These are phyloP conservation scores for Epichloe uncinata DNA, from an alignment of 2,329 filamentous ascomycete species.

Conservation along the genomic window DNA sequence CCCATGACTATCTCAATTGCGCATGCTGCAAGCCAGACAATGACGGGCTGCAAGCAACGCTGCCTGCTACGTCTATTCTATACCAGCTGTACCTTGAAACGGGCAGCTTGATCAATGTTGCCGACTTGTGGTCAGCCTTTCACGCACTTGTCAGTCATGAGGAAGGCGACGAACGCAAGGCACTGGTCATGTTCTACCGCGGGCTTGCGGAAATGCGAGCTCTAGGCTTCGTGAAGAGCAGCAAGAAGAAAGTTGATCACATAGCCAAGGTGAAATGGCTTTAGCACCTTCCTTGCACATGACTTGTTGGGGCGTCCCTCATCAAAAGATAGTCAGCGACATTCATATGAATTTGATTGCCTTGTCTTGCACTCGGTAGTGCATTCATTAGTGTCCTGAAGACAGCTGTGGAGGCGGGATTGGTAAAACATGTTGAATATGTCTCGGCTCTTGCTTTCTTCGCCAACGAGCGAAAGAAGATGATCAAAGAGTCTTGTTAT, in stretches of 20 bases:
- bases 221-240: constrained; percentile 78
- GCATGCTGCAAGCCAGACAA: constrained; percentile 45
- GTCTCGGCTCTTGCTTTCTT: constrained; percentile 1
- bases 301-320: too few relatives aligned
- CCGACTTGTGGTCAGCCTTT: constrained; percentile 70
- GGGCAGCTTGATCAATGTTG: constrained; percentile 62
- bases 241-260: constrained; percentile 85
- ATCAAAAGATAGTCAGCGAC: too few relatives aligned
- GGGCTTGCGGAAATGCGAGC: constrained; percentile 73
- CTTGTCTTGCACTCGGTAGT: background rate
- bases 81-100: constrained; percentile 73
- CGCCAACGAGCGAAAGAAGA: background rate
- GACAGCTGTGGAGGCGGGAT: background rate
- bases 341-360: background rate
- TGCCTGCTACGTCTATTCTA: constrained; percentile 59
- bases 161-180: constrained; percentile 39
- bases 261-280: constrained; percentile 81
- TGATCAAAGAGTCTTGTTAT: background rate
- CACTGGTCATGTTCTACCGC: constrained; percentile 69
- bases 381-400: background rate
- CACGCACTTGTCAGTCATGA: constrained; percentile 41
- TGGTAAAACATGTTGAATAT: background rate
- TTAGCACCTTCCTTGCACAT: constrained; percentile 12
- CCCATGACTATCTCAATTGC: constrained; percentile 67
- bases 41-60: constrained; percentile 40